Evolutionary conservation across 2,329 filamentous ascomycete genomes (phyloP), one percentile per base, ranked within the genome.

Genomic region (Davidsoniella neocaledoniae): DNA sequence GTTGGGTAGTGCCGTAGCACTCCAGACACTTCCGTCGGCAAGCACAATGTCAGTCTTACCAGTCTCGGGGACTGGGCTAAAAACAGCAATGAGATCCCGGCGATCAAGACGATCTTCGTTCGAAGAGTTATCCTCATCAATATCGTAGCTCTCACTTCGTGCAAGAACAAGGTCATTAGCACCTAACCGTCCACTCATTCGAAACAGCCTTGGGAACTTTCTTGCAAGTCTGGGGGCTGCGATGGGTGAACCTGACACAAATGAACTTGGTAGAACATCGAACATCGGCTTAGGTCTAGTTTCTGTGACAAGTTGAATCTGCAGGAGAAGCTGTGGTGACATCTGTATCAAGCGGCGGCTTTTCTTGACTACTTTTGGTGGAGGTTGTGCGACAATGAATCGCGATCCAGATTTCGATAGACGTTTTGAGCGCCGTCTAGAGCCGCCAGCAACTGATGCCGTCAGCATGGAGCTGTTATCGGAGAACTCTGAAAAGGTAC

Each of bases 211-310:
- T 0, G 80, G 77, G 54, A 80, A 80, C 5, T 71, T 71, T 58
- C 76, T 74, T 2, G 72, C 68, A 21, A 83, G 63, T 16, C 71
- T 69, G 5, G 78, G 73, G 19, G 78, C 70, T n/a, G 52, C 51
- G 51, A 76, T 77, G 55, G 71, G 68, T 48, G 71, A 65, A 53
- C 73, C 64, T 43, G 72, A 65, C 39, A 81, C 66, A 12, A 74
- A 67, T n/a, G 74, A 75, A 2, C 79, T 77, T 0, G 83, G 81
- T 40, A 86, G 72, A n/a, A 86, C 75, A 56, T 90, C 83, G 55
- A 85, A 77, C 3, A 76, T 73, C 1, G 83, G 83, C 47, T 71
- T 70, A 0, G 81, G 80, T 21, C 83, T 74, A 14, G 68, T 68
- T 54, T 76, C 71, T 39, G 70, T 64, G n/a, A 86, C 61, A 51